Percentiles rank a stretch among this genome's conserved stretches.
Evolutionary conservation across 176 grass and related monocot genomes (phyloP).

Genomic region (Lolium rigidum): DNA sequence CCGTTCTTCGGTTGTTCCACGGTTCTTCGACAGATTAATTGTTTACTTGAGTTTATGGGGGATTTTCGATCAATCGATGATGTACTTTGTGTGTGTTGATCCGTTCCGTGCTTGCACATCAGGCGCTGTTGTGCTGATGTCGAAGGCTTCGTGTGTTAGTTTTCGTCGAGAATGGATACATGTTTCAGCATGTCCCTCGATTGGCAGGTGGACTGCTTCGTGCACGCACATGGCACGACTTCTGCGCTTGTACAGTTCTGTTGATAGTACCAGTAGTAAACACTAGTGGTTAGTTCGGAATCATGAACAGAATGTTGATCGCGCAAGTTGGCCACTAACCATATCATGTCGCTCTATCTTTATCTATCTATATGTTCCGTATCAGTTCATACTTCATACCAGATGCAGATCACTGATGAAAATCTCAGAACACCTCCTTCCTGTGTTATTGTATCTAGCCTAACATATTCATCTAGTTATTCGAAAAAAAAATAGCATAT

Average conservation of each 20-base stretch:
- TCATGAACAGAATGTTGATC: not conserved
- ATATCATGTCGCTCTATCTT: not conserved
- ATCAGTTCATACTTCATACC: too few relatives aligned
- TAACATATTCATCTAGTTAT: too few relatives aligned
- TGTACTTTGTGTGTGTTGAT: not conserved
- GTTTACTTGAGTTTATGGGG: not conserved
- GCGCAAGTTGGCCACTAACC: not conserved
- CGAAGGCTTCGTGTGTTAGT: not conserved
- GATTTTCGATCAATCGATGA: not conserved
- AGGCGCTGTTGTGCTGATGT: not conserved
- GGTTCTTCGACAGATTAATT: not conserved
- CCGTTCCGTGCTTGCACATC: not conserved
- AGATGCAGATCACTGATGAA: too few relatives aligned
- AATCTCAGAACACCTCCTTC: too few relatives aligned
- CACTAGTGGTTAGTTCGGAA: not conserved
- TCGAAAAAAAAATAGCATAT: too few relatives aligned
- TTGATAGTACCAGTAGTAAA: not conserved
- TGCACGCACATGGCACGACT: not conserved
- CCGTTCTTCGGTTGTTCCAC: not conserved
- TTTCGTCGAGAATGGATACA: not conserved
- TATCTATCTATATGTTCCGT: too few relatives aligned
- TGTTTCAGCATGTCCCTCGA: conserved; percentile 5
- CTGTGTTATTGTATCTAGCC: too few relatives aligned
- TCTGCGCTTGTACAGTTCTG: not conserved
- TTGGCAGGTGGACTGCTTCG: not conserved